A percentile compares a stretch with the other conserved stretches of the same genome.
phyloP scores from a whole-genome alignment of 2,329 filamentous ascomycete species.

The Fusarium brevicatenulatum region DNA sequence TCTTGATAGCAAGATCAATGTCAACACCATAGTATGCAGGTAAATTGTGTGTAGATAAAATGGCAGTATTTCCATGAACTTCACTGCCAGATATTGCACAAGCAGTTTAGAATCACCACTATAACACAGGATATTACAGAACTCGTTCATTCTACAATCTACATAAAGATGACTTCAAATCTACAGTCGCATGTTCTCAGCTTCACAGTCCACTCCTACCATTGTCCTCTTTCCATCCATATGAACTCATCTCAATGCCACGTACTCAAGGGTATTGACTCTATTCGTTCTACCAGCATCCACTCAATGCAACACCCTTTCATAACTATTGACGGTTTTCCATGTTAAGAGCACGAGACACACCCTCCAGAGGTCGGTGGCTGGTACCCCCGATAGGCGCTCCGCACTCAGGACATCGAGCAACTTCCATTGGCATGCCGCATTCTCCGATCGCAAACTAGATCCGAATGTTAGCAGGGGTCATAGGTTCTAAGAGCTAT shows the following conservation, averaged over 20 bases:
- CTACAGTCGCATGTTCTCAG: neutral
- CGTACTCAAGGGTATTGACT: neutral
- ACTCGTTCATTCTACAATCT: neutral
- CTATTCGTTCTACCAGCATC: neutral
- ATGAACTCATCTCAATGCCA: neutral
- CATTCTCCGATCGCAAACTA: conserved; percentile 74
- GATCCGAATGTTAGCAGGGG: neutral
- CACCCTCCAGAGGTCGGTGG: neutral
- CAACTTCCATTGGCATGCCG: conserved; percentile 70
- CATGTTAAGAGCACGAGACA: neutral
- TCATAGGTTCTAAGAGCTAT: neutral
- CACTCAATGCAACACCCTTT: neutral
- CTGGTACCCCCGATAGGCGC: conserved; percentile 38
- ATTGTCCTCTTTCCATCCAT: neutral
- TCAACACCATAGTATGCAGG: neutral
- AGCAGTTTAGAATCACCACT: neutral
- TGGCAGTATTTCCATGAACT: neutral
- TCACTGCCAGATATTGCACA: neutral
- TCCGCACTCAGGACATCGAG: conserved; percentile 71
- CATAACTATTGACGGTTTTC: neutral
- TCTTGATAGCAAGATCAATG: neutral
- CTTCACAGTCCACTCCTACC: neutral
- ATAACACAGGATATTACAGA: neutral
- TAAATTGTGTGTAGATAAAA: too few relatives aligned
- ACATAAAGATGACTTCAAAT: neutral